Base-by-base conservation (phyloP, 2,329 filamentous ascomycete genomes). In the Biscogniauxia sp. region DNA sequence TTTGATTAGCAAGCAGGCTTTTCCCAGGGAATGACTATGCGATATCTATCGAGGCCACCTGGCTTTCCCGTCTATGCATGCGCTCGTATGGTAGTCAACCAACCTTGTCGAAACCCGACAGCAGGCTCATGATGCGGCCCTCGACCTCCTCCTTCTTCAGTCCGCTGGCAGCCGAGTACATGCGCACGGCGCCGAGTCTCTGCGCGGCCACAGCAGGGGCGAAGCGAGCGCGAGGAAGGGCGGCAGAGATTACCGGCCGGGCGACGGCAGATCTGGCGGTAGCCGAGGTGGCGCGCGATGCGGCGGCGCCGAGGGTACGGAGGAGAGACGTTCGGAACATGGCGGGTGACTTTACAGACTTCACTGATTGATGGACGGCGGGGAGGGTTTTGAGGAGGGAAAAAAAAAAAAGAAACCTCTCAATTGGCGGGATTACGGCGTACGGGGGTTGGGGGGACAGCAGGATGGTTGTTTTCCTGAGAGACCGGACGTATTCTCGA, bases 51-150 rank as follows among this genome's bases (percentile, higher is more conserved):
- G 23, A 19, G 19, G 17, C 32, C 23, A 25, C n/a, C 9, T 13
- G 19, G 32, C 50, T 19, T 19, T 19, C 56, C 8, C 65, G 62
- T 62, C 64, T 53, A 61, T 62, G 58, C 23, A 23, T 23, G 23
- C 23, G 5, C 23, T 23, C 23, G 23, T 23, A 23, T 23, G 23
- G 51, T 61, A 68, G 77, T 82, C 69, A 59, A 67, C 70, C 70
- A 57, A 93, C 91, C 90, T 99, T 99, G 83, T 99, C 95, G 77
- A 98, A 99, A 78, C 93, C 94, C 82, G 93, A 90, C 79, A 99
- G 79, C 73, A 99, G 83, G 79, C 92, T 91, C 77, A 96, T 85
- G 84, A 98, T 97, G 76, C 94, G 88, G 63, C 91, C 92, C 82
- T 96, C 89, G 61, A 97, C 91, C 82, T 97, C 92, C 60, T 88